Base-by-base conservation (phyloP, 1,284 basidiomycete species). In the Pseudozyma thailandica region DNA sequence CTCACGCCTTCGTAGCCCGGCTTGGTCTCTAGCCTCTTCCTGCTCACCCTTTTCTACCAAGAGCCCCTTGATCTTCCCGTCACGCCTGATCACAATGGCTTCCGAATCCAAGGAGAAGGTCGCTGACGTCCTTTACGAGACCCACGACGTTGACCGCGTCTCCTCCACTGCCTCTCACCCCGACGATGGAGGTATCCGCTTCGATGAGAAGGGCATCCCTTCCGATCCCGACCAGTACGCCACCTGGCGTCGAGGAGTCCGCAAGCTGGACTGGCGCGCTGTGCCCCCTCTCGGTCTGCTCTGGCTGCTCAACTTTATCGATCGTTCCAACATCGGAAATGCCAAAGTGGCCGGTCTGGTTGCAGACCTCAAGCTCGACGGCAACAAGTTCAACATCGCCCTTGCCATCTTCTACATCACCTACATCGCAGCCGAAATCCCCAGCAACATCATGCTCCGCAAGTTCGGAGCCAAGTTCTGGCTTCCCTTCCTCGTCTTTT, bases 401-500 rank as follows among this genome's bases (percentile, higher is more conserved):
- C 46, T 74, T 6, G 53, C 65, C 39, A 62, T 77, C 46, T 77
- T 75, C 44, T 77, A 74, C 57, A 56, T 75, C 23, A 62, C 57
- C 3, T 78, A 74, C 50, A 62, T 78, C 28, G 41, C 63, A 10
- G 28, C 35, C 28, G 74, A 76, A 39, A 75, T 84, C 18, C 83
- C 82, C 15, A 79, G 77, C 39, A 84, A 83, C 58, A 69, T 84
- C 31, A 33, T 81, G 28, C 59, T 84, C 50, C 76, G 80, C 38
- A 69, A 66, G 42, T 41, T 83, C 9, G 76, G 78, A 3, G 80
- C 82, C 15, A 69, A 75, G 50, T 60, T 66, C 47, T 72, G 62
- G 68, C 44, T 89, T 4, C 88, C 89, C 2, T 85, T 86, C 4
- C 78, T 89, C 15, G 88, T 88, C 4, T 81, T 89, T 5, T 71